Evolutionary conservation across 208 protist species (phyloP).

Genomic region (Leishmania guyanensis): DNA sequence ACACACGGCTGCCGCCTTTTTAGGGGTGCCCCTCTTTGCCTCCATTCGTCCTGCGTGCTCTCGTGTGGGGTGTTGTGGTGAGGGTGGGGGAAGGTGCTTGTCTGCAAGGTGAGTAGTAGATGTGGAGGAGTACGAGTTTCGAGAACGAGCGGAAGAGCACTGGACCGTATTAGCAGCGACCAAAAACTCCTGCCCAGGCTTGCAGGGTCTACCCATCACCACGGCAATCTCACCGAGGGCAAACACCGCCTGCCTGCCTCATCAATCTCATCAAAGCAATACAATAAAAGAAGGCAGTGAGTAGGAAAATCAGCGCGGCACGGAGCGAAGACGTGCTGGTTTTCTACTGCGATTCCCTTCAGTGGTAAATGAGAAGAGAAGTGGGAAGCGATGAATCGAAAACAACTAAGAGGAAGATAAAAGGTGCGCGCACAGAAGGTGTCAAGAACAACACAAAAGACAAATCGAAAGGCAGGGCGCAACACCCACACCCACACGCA

Average conservation of each 20-base stretch:
- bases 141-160: neutral
- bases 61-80: neutral
- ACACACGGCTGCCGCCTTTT: neutral
- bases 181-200: neutral
- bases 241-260: neutral
- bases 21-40: neutral
- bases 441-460: neutral
- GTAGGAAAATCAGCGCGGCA: neutral
- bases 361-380: too few relatives aligned
- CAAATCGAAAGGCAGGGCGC: neutral
- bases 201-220: neutral
- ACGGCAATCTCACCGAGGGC: too few relatives aligned
- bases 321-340: neutral
- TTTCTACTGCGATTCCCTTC: neutral
- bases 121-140: neutral
- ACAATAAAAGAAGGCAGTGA: neutral
- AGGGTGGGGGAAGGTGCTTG: neutral
- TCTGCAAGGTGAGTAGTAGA: neutral
- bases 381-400: neutral
- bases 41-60: neutral
- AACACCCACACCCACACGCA: neutral
- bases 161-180: neutral
- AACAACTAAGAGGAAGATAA: conserved; percentile 1
- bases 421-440: neutral
- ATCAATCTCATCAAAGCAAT: neutral